Evolutionary conservation across 148 eudicot genomes (phyloP), one percentile per base, ranked within the genome.

Genomic region (Vaccinium darrowii): DNA sequence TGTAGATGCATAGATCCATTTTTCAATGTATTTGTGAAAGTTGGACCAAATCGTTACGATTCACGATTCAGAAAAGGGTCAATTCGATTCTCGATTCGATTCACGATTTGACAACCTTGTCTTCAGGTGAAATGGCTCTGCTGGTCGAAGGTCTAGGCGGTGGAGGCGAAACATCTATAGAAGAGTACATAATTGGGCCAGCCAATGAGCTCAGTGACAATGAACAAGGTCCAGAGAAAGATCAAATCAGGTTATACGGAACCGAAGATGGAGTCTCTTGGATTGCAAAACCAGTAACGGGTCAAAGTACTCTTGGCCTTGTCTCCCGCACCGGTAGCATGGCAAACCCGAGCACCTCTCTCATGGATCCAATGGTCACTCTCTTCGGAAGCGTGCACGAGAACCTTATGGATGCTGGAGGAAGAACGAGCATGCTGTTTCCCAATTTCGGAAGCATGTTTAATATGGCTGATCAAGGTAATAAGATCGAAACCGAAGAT

Each of bases 381-480:
- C 92, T 96, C 77, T 96, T 96, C 78, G 99, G 98, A n/a, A 96
- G 99, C 51, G 93, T 96, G 47, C 99, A 96, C 19, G 98, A 94
- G 89, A 93, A 90, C 81, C 80, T 90, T 5, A 92, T 91, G 11
- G 92, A 90, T 62, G 85, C 82, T 30, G 96, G 98, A 81, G 92
- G 96, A 88, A 93, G 90, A 94, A 76, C 93, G 36, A 95, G 96
- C 87, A 90, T 91, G 84, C 81, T 94, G 25, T 92, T 94, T 81
- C 92, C 98, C 7, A 93, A 88, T 86, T 93, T 93, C 54, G 97
- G 95, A 16, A 96, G 99, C 92, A 96, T 96, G 98, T 90, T 91
- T 78, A 92, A 88, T 83, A 84, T 89, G 15, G 83, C 81, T 27
- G 91, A 91, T 4, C 91, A 91, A 10, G 84, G 15, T 2, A 88